Evolutionary conservation across 140 eudicot genomes (phyloP), one percentile per base, ranked within the genome.

Genomic region (Senecio squalidus): DNA sequence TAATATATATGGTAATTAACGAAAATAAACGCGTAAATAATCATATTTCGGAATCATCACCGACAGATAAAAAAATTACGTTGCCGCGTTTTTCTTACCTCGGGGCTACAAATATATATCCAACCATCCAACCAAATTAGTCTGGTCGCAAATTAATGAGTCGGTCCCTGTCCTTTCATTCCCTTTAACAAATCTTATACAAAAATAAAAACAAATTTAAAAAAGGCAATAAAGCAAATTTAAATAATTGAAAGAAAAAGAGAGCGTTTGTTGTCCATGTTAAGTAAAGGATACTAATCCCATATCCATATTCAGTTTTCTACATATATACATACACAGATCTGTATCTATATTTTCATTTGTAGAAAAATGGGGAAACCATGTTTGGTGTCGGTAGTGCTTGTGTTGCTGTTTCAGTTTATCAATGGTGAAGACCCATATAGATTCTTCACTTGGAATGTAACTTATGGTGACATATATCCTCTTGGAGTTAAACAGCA

Each of bases 401-500:
- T 69, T 44, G 8, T 64, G 3, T 23, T 60, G 4, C 10, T 39
- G 34, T 22, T 60, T 21, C 27, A 60, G 68, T 49, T 48, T 55
- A 68, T 62, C 25, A 66, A 64, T 57, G 81, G 92, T 5, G 92
- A 83, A 73, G 92, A 83, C 61, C 79, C 92, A 2, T 83, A 83
- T 11, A 83, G 75, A 49, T 83, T 79, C 59, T 83, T 64, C 22
- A 79, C 78, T 2, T 83, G 92, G 92, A 76, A 83, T 50, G 79
- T 83, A 3, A 48, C 92, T 38, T 83, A 76, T 76, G 92, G 92
- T 67, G 78, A 79, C 55, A 83, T 83, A 44, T 83, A 76, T 59
- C 92, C 92, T 28, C 86, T 83, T 54, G 92, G 92, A 17, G 79
- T 83, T 45, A 79, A 79, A 52, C 92, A 83, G 63, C 92, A 83